Percentiles rank a stretch among this genome's conserved stretches.
phyloP scores from a whole-genome alignment of 352 stramenopile genomes.

The Phytophthora quininea region DNA sequence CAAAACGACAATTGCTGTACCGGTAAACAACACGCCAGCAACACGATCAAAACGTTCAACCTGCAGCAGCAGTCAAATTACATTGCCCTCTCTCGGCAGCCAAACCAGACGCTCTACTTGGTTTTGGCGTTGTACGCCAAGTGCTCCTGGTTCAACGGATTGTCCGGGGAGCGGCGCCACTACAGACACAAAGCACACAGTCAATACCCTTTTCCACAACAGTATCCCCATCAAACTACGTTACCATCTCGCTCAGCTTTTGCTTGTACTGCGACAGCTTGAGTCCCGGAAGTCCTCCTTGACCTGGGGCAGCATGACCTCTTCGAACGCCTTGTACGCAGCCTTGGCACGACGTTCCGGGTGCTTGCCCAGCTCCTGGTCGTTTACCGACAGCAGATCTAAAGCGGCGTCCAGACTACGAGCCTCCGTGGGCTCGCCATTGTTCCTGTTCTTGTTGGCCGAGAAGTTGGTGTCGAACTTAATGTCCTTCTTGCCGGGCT shows the following conservation, averaged over 20 bases:
- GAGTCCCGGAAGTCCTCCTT: constrained; percentile 70
- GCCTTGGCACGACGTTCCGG: constrained; percentile 76
- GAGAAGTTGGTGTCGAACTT: constrained; percentile 61
- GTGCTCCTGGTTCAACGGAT: constrained; percentile 78
- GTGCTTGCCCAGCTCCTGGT: constrained; percentile 66
- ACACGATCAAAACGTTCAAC: background rate
- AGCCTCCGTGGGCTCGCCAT: constrained; percentile 50
- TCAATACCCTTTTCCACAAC: constrained; percentile 7
- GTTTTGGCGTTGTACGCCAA: constrained; percentile 83
- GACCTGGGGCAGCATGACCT: constrained; percentile 71
- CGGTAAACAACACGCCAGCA: background rate
- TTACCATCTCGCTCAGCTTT: constrained; percentile 74
- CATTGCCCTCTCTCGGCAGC: background rate
- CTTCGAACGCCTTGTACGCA: constrained; percentile 83
- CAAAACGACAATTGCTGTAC: background rate
- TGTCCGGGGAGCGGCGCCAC: constrained; percentile 81
- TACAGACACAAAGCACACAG: constrained; percentile 30
- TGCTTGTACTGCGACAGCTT: constrained; percentile 89
- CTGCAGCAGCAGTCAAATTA: background rate
- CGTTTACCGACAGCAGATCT: constrained; percentile 52
- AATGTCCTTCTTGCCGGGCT: constrained; percentile 63
- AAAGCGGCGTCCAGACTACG: constrained; percentile 72
- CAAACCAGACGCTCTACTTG: constrained; percentile 23
- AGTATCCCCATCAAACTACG: constrained; percentile 2
- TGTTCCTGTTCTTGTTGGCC: constrained; percentile 66